phyloP scores from a whole-genome alignment of 1,284 basidiomycete species.

The Tilletia setariae region DNA sequence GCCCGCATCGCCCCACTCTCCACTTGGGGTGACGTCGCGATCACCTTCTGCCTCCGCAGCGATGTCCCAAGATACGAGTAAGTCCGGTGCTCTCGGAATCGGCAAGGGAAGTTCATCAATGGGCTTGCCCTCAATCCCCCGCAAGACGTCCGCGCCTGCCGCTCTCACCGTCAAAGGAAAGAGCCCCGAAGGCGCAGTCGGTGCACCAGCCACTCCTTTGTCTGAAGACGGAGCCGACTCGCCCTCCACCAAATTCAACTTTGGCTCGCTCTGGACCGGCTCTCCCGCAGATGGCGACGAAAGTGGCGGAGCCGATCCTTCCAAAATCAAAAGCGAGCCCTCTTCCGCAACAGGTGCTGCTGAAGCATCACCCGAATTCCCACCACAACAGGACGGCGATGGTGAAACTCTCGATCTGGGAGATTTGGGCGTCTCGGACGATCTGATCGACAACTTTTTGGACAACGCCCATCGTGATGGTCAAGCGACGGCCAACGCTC shows the following conservation, averaged over 20 bases:
- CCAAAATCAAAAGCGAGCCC: too few species aligned
- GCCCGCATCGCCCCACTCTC: too few species aligned
- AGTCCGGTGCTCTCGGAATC: not conserved
- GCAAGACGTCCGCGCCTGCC: not conserved
- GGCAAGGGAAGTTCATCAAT: not conserved
- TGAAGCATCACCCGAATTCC: not conserved
- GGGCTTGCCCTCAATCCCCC: not conserved
- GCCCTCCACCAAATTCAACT: not conserved
- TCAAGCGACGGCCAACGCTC: not conserved
- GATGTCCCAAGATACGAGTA: not conserved
- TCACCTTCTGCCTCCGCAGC: not conserved
- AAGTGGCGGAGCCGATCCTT: not conserved
- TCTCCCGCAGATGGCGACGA: conserved; percentile 15
- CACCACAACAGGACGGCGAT: conserved; percentile 5
- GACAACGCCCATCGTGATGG: not conserved
- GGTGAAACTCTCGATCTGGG: not conserved
- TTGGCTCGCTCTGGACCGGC: conserved; percentile 14
- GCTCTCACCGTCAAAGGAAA: not conserved
- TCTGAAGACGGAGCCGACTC: not conserved
- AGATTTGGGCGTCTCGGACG: conserved; percentile 14
- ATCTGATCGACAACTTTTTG: conserved; percentile 20
- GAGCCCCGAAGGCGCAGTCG: not conserved
- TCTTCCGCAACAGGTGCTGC: too few species aligned
- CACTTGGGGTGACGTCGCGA: too few species aligned
- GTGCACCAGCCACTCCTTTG: not conserved